Base-by-base conservation (phyloP, 169 alveolate species). In the Plasmodium gaboni region DNA sequence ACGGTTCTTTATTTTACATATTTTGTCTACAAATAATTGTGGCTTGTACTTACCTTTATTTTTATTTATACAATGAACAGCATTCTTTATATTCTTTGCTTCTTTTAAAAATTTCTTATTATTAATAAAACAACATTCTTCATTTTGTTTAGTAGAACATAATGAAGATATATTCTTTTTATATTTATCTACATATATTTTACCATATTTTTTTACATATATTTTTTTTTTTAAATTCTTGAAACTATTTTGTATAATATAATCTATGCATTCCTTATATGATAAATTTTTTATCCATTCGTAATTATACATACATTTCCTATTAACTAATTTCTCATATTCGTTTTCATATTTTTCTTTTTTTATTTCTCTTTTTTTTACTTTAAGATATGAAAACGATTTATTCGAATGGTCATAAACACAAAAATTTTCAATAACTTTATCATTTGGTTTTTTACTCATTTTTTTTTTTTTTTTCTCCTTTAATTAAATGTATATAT, bases 241-340 rank as follows among this genome's bases (percentile, higher is more conserved):
- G 44, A 61, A 7, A 17, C 55, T 63, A 22, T 51, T 70, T 2
- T 67, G 46, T 46, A 67, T 10, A 22, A 80, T 32, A 22, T 38
- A 38, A 46, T 51, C 60, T 44, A 22, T 24, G n/a, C 89, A 65
- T 70, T 80, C 83, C 5, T 32, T 24, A 57, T 63, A 38, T 38
- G 89, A 67, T 50, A 80, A 80, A 32, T 80, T 67, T 67, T 80
- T 64, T 67, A 57, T 38, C 89, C 89, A 80, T 67, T 80, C 68
- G 32, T 80, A 80, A 15, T 60, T 80, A 32, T 32, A 32, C 55
- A 65, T 46, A 1, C 15, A 59, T 48, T 80, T 80, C 57, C 51
- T 51, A 12, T 53, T 15, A 64, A 57, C 74, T 32, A 24, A 10
- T 61, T 59, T 64, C 68, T 80, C 83, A 59, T 80, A 80, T 22